These are phyloP conservation scores for Phlegmacium glaucopus DNA, from an alignment of 768 basidiomycete genomes.

Conservation along the genomic window DNA sequence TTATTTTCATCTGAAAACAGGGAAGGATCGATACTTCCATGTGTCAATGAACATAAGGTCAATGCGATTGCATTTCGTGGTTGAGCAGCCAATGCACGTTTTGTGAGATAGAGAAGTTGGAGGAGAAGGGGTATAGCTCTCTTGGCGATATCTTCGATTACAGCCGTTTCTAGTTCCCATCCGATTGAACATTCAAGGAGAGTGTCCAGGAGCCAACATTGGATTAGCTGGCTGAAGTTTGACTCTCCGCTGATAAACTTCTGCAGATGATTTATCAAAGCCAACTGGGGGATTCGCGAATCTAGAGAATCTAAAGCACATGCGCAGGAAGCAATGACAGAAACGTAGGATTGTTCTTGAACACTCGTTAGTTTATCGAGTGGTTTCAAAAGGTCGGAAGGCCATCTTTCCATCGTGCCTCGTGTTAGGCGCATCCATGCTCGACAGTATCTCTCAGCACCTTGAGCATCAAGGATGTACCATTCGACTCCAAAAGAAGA, in stretches of 20 bases:
- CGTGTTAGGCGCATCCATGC: slow-evolving; percentile 39
- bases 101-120: slow-evolving; percentile 27
- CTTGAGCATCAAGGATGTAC: slow-evolving; percentile 31
- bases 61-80: slow-evolving; percentile 28
- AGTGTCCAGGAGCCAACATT: slow-evolving; percentile 37
- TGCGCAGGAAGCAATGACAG: slow-evolving; percentile 33
- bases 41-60: slow-evolving; percentile 29
- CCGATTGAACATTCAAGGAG: slow-evolving; percentile 32
- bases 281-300: slow-evolving; percentile 31
- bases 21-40: slow-evolving; percentile 20
- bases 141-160: slow-evolving; percentile 30
- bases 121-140: slow-evolving; percentile 34
- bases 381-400: slow-evolving; percentile 30
- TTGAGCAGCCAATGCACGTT: slow-evolving; percentile 24
- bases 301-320: slow-evolving; percentile 34
- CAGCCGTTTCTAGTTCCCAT: slow-evolving; percentile 35
- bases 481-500: slow-evolving; percentile 32
- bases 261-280: slow-evolving; percentile 30
- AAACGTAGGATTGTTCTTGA: slow-evolving; percentile 24
- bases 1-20: slow-evolving; percentile 26
- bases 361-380: slow-evolving; percentile 30
- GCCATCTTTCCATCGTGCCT: slow-evolving; percentile 32
- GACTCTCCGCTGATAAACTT: slow-evolving; percentile 27
- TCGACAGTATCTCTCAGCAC: slow-evolving; percentile 35
- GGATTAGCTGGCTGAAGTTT: slow-evolving; percentile 27